These are phyloP conservation scores for Rhizopogon vinicolor DNA, from an alignment of 768 basidiomycete species.

Conservation along the genomic window DNA sequence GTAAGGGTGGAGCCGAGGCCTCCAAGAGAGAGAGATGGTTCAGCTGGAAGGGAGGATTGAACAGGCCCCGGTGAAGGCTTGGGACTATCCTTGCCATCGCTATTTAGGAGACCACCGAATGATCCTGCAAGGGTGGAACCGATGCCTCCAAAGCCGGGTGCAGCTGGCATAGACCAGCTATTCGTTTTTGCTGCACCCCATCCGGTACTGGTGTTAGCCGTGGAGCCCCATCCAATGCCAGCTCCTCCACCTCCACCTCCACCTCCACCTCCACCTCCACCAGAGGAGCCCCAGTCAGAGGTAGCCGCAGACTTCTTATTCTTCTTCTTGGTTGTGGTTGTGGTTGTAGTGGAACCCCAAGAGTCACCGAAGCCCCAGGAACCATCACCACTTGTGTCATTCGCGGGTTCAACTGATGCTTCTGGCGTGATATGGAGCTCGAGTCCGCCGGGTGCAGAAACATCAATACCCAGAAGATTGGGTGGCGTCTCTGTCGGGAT, in stretches of 20 bases:
- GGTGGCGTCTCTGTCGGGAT: conserved; percentile 2
- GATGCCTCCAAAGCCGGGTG: not conserved
- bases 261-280: not conserved
- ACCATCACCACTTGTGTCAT: not conserved
- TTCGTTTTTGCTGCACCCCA: not conserved
- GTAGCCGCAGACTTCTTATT: not conserved
- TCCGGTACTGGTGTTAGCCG: not conserved
- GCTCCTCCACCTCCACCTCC: conserved; percentile 1
- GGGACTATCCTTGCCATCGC: not conserved
- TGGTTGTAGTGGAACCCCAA: not conserved
- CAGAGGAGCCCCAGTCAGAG: not conserved
- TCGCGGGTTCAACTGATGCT: not conserved
- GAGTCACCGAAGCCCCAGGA: conserved; percentile 1
- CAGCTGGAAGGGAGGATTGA: not conserved
- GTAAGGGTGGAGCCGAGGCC: not conserved
- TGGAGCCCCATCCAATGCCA: conserved; percentile 3
- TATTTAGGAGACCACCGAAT: conserved; percentile 3
- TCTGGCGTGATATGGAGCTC: not conserved
- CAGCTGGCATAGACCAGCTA: not conserved
- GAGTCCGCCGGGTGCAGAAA: not conserved
- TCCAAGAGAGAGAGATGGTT: not conserved
- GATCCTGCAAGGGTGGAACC: not conserved
- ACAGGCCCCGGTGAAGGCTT: not conserved
- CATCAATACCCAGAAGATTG: conserved; percentile 2
- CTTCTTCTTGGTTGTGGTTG: not conserved